phyloP scores from a whole-genome alignment of 352 stramenopile species.

The Phytophthora litchii region DNA sequence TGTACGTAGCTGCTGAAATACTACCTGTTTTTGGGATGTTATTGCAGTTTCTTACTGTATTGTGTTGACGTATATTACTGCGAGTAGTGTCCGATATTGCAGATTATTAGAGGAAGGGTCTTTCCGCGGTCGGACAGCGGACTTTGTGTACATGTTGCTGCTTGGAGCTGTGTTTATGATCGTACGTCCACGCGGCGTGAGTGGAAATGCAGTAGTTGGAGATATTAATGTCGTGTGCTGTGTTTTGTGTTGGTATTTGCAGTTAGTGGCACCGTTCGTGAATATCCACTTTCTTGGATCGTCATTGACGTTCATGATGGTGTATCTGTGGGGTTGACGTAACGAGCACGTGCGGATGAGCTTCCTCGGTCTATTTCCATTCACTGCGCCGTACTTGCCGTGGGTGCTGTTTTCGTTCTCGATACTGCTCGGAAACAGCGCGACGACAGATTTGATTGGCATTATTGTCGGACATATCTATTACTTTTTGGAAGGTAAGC shows the following conservation, averaged over 20 bases:
- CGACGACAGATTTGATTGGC: slow-evolving; percentile 98
- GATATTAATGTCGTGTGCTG: slow-evolving; percentile 2
- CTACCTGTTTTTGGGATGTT: neutral
- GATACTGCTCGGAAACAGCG: slow-evolving; percentile 94
- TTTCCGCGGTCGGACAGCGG: slow-evolving; percentile 96
- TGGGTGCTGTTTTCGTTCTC: slow-evolving; percentile 98
- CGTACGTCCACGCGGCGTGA: slow-evolving; percentile 44
- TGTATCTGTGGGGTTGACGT: slow-evolving; percentile 97
- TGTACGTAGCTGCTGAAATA: slow-evolving; percentile 70
- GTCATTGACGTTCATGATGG: slow-evolving; percentile 99
- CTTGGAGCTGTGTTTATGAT: slow-evolving; percentile 96
- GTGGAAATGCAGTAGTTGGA: neutral
- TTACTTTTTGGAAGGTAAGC: slow-evolving; percentile 97
- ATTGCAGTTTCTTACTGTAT: slow-evolving; percentile 6
- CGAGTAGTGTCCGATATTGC: slow-evolving; percentile 92
- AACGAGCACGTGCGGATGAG: slow-evolving; percentile 98
- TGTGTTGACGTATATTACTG: slow-evolving; percentile 8
- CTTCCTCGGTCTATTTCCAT: slow-evolving; percentile 98
- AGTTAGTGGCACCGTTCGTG: slow-evolving; percentile 96
- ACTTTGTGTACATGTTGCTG: slow-evolving; percentile 98
- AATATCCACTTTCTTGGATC: slow-evolving; percentile 98
- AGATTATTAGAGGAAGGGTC: slow-evolving; percentile 97
- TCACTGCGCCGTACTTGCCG: slow-evolving; percentile 98
- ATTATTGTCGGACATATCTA: slow-evolving; percentile 99
- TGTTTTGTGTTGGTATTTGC: slow-evolving; percentile 11